These are phyloP conservation scores for Tolypocladium pustulatum DNA, from an alignment of 2,329 filamentous ascomycete species.

Conservation along the genomic window DNA sequence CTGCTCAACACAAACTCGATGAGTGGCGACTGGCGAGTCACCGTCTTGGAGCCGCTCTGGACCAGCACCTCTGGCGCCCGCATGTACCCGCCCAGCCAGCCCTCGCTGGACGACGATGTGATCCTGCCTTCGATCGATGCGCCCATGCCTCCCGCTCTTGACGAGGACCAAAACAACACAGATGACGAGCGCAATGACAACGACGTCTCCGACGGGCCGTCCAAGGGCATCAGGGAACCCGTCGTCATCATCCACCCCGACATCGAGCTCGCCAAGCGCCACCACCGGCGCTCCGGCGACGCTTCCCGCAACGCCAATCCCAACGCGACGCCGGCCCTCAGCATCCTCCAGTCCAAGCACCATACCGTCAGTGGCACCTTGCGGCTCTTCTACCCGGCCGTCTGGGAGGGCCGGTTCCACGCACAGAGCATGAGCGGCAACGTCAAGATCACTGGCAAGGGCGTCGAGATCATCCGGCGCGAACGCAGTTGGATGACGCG, in stretches of 20 bases:
- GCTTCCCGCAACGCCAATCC: background rate
- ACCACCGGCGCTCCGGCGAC: background rate
- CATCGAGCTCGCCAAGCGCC: background rate
- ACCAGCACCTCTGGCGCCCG: constrained; percentile 8
- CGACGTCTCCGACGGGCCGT: background rate
- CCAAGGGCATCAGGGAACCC: constrained; percentile 9
- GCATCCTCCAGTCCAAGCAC: constrained; percentile 30
- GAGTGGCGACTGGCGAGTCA: constrained; percentile 29
- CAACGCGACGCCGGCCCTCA: constrained; percentile 12
- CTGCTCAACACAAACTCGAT: constrained; percentile 30
- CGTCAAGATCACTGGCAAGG: constrained; percentile 29
- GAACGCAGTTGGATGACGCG: constrained; percentile 21
- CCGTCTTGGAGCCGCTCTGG: constrained; percentile 34
- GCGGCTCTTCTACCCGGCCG: constrained; percentile 31
- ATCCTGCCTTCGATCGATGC: background rate
- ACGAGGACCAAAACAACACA: background rate
- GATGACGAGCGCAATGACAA: background rate
- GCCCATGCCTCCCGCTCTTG: background rate
- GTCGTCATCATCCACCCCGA: constrained; percentile 8
- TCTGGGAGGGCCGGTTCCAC: constrained; percentile 37
- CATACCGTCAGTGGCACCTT: constrained; percentile 32
- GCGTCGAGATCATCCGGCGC: constrained; percentile 24
- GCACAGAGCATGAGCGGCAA: constrained; percentile 29
- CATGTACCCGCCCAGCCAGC: background rate
- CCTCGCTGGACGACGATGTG: background rate